Evolutionary conservation across 306 rosid species (phyloP), one percentile per base, ranked within the genome.

Genomic region (Sophora flavescens): DNA sequence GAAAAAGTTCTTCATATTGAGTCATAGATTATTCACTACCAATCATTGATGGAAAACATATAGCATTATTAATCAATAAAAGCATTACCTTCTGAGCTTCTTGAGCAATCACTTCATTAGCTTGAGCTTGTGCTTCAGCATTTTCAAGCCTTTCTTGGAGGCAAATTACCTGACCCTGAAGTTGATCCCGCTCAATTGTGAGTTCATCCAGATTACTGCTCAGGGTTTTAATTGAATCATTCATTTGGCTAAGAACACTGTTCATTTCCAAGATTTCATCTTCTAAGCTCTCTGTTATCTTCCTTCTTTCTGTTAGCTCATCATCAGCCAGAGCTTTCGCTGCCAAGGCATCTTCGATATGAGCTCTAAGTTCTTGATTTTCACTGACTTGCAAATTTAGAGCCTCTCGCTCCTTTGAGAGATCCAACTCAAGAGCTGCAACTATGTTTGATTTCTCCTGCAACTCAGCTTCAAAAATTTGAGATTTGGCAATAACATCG

Each of bases 51-150:
- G 58, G 22, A 47, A 70, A 50, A 36, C n/a, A 58, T 45, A 69
- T 6, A 15, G 68, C 51, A 22, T 33, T 42, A 45, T 60, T 44
- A 3, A 61, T 72, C 38, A 13, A 72, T 81, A 50, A 57, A 64
- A 51, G 59, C 64, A 54, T 56, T 86, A 95, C 98, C 97, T 88
- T 81, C 68, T 83, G 92, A 73, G 92, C 91, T 84, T 92, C 96
- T 80, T 70, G 77, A 58, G 89, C 87, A 71, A 87, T 85, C 54
- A 74, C 93, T 81, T 88, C 93, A 76, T 75, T 86, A 83, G 88
- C 93, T 56, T 83, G 97, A 53, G 86, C 88, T 57, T 84, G 87
- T 52, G 91, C 90, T 76, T 75, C 79, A 74, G 91, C 91, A 56
- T 81, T 86, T 83, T 84, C 91, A 33, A 92, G 88, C 65, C 85